phyloP scores from a whole-genome alignment of 257 asterid genomes.

The Solanum gandarillasii region DNA sequence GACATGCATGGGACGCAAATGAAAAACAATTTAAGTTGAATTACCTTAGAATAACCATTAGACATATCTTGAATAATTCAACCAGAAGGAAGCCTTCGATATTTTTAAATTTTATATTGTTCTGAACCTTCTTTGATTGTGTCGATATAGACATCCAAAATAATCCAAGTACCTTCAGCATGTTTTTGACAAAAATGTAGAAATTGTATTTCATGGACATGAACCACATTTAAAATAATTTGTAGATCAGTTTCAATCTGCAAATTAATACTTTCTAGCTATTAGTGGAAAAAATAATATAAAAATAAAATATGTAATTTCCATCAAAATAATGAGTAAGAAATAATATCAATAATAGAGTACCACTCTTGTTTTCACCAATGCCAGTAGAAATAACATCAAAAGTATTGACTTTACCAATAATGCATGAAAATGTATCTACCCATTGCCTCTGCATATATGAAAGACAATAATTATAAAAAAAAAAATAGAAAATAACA shows the following conservation, averaged over 20 bases:
- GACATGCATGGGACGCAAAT: background rate
- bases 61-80: slow-evolving; percentile 54
- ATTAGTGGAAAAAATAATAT: background rate
- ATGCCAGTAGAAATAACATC: slow-evolving; percentile 59
- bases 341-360: slow-evolving; percentile 53
- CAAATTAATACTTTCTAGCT: background rate
- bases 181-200: slow-evolving; percentile 73
- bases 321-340: background rate
- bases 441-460: slow-evolving; percentile 36
- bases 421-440: slow-evolving; percentile 55
- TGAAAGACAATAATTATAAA: too few relatives aligned
- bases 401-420: slow-evolving; percentile 40
- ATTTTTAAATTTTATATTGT: slow-evolving; percentile 14
- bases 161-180: slow-evolving; percentile 56
- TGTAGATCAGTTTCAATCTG: slow-evolving; percentile 80
- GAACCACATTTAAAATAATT: slow-evolving; percentile 56
- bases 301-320: background rate
- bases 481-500: background rate
- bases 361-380: slow-evolving; percentile 62
- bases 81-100: slow-evolving; percentile 83
- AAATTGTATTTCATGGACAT: slow-evolving; percentile 45
- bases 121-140: slow-evolving; percentile 18
- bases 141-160: slow-evolving; percentile 69
- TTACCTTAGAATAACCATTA: slow-evolving; percentile 68
- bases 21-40: background rate